Evolutionary conservation across 2,329 filamentous ascomycete species (phyloP).

Genomic region (Penicillium crustosum): DNA sequence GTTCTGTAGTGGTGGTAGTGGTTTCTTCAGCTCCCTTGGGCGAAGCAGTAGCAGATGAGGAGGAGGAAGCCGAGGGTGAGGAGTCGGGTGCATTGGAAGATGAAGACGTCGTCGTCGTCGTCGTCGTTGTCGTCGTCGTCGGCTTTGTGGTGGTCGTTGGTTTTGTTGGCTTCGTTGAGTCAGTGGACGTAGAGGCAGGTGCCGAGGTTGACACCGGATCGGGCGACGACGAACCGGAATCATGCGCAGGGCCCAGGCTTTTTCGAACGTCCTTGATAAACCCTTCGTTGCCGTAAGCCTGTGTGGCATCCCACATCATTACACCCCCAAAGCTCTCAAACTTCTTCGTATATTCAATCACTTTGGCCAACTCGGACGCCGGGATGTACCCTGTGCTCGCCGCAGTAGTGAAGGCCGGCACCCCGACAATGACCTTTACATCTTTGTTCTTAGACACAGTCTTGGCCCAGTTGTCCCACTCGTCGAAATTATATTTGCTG

Average conservation of each 20-base stretch:
- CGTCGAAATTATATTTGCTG: constrained; percentile 60
- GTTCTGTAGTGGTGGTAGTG: neutral
- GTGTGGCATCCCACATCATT: constrained; percentile 69
- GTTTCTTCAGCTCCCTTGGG: constrained; percentile 5
- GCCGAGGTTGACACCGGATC: constrained; percentile 27
- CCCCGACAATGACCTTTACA: constrained; percentile 63
- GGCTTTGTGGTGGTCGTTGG: neutral
- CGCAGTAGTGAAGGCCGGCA: constrained; percentile 55
- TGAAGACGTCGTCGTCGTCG: constrained; percentile 15
- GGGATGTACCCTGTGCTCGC: constrained; percentile 59
- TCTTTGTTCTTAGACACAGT: constrained; percentile 56
- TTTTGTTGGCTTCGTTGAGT: constrained; percentile 22
- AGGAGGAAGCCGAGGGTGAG: constrained; percentile 31
- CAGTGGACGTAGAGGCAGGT: constrained; percentile 29
- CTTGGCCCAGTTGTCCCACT: constrained; percentile 67
- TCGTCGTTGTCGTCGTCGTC: neutral
- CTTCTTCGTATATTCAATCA: constrained; percentile 55
- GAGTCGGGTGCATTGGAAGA: constrained; percentile 28
- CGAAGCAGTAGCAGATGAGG: constrained; percentile 13
- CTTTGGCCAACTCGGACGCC: constrained; percentile 47
- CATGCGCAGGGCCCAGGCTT: constrained; percentile 40
- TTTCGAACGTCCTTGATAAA: constrained; percentile 52
- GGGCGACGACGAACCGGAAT: constrained; percentile 47
- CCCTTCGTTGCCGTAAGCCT: constrained; percentile 59
- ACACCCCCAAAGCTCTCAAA: constrained; percentile 65